Evolutionary conservation across 495 filamentous ascomycete genomes (phyloP).

Genomic region (Pyrenula massariospora): DNA sequence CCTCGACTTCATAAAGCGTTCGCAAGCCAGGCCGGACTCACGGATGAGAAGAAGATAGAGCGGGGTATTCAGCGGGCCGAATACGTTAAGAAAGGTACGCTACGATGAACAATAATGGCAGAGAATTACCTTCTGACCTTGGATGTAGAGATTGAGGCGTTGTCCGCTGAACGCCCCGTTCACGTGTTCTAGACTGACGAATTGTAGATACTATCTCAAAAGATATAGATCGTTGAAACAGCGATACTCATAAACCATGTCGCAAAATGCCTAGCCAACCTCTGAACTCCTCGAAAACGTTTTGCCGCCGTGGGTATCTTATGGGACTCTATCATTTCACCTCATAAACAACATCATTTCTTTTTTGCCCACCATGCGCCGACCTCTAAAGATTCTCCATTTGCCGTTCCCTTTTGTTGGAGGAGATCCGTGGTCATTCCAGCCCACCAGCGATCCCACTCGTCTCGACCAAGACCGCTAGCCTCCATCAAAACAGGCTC

Average conservation of each 20-base stretch:
- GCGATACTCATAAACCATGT: conserved; percentile 41
- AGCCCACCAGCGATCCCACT: conserved; percentile 86
- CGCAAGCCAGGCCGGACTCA: conserved; percentile 53
- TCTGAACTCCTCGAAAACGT: neutral
- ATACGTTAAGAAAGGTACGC: conserved; percentile 79
- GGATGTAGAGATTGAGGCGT: conserved; percentile 65
- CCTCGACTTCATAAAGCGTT: conserved; percentile 78
- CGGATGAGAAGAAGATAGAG: conserved; percentile 61
- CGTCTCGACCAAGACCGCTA: conserved; percentile 75
- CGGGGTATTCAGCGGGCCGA: conserved; percentile 66
- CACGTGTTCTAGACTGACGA: neutral
- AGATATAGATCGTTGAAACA: conserved; percentile 79
- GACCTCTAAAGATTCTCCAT: conserved; percentile 84
- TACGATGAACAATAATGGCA: neutral
- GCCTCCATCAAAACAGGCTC: conserved; percentile 74
- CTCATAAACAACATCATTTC: conserved; percentile 20
- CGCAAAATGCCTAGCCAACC: neutral
- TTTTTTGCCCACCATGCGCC: conserved; percentile 92
- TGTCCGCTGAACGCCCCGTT: no score
- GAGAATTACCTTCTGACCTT: neutral
- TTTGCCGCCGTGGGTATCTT: conserved; percentile 2
- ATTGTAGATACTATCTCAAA: conserved; percentile 79
- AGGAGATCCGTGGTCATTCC: conserved; percentile 78
- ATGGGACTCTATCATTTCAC: conserved; percentile 5
- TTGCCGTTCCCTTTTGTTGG: conserved; percentile 62